phyloP scores from a whole-genome alignment of 768 basidiomycete species.

The Neoboletus subvelutipes region DNA sequence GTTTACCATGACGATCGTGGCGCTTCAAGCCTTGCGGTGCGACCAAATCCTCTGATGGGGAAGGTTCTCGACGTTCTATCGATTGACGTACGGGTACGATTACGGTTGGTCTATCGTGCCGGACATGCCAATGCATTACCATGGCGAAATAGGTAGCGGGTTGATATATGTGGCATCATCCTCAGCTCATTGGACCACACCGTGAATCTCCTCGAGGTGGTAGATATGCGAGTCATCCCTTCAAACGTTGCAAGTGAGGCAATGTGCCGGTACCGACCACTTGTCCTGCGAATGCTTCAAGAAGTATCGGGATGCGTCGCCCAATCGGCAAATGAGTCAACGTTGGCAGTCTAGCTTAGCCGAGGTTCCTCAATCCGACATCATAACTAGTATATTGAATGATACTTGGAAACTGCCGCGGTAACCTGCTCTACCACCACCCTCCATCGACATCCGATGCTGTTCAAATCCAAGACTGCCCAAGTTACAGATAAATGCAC shows the following conservation, averaged over 20 bases:
- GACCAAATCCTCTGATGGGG: neutral
- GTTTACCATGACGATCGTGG: neutral
- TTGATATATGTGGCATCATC: neutral
- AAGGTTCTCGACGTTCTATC: neutral
- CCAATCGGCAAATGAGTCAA: neutral
- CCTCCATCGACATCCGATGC: neutral
- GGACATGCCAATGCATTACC: slow-evolving; percentile 27
- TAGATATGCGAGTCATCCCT: slow-evolving; percentile 51
- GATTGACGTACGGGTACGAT: neutral
- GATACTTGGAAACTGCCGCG: too few relatives aligned
- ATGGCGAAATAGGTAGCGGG: neutral
- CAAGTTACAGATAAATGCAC: neutral
- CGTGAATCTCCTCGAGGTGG: slow-evolving; percentile 46
- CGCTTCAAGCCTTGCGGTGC: neutral
- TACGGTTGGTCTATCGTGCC: slow-evolving; percentile 28
- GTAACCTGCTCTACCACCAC: neutral
- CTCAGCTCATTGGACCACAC: slow-evolving; percentile 7
- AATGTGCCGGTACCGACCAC: neutral
- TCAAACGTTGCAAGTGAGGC: slow-evolving; percentile 8
- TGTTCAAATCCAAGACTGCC: neutral
- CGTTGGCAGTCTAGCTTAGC: neutral
- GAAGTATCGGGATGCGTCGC: neutral
- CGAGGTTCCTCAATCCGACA: neutral
- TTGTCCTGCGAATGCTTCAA: neutral
- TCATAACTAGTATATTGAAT: neutral